Conservation (phyloP, 1,284 basidiomycete genomes). For the Fomes fomentarius region DNA sequence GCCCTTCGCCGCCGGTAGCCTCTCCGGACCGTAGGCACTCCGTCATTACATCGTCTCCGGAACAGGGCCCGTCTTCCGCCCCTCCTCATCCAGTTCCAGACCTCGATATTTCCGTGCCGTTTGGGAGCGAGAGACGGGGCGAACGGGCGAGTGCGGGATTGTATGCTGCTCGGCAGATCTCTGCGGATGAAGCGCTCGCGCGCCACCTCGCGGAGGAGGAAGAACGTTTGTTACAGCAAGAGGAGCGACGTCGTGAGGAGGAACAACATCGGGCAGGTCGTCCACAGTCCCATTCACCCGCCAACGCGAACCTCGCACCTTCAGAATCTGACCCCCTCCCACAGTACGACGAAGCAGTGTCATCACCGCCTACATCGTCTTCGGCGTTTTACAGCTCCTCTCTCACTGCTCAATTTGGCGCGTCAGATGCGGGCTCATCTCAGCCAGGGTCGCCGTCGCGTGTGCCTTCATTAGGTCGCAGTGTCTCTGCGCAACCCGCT, state of each 20-base stretch:
- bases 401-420: slow-evolving; percentile 1
- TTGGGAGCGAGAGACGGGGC: not conserved
- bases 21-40: slow-evolving; percentile 10
- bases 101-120: not conserved
- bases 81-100: slow-evolving; percentile 6
- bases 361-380: slow-evolving; percentile 5
- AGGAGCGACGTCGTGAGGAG: slow-evolving; percentile 6
- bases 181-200: slow-evolving; percentile 41
- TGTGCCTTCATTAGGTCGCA: slow-evolving; percentile 11
- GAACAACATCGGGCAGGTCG: not conserved
- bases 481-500: slow-evolving; percentile 17
- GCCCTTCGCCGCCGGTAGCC: not conserved
- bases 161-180: slow-evolving; percentile 28
- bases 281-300: not conserved
- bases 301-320: not conserved
- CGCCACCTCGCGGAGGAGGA: slow-evolving; percentile 37
- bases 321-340: slow-evolving; percentile 9
- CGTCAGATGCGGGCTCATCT: slow-evolving; percentile 1
- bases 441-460: not conserved
- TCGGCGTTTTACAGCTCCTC: slow-evolving; percentile 13
- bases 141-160: not conserved
- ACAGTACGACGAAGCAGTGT: slow-evolving; percentile 23
- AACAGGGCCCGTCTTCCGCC: slow-evolving; percentile 12
- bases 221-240: slow-evolving; percentile 22
- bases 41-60: slow-evolving; percentile 15